Percentiles rank a stretch among this genome's conserved stretches.
Evolutionary conservation across 106 monocot genomes (phyloP).

Genomic region (Triglochin maritima): DNA sequence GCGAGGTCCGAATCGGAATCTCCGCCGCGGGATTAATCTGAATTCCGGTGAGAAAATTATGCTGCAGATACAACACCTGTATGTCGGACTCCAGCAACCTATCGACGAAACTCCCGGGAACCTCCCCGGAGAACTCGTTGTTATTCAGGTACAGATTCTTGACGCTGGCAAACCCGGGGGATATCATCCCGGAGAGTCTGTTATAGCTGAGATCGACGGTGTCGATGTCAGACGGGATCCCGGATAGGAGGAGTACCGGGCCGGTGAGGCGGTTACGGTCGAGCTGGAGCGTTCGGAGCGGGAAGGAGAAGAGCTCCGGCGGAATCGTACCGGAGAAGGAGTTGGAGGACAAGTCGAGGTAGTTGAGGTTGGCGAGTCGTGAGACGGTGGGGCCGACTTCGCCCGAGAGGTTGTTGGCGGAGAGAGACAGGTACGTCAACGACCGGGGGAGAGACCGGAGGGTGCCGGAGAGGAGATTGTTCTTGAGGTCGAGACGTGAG

Average conservation of each 20-base stretch:
- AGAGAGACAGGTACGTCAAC: conserved; percentile 34
- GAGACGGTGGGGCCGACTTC: conserved; percentile 5
- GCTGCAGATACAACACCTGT: conserved; percentile 63
- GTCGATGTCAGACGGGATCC: conserved; percentile 11
- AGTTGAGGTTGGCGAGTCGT: conserved; percentile 13
- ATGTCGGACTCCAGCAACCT: conserved; percentile 32
- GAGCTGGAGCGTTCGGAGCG: conserved; percentile 24
- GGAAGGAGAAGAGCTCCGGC: conserved; percentile 28
- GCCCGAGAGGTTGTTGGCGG: conserved; percentile 36
- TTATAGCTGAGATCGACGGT: conserved; percentile 75
- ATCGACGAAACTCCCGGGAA: conserved; percentile 40
- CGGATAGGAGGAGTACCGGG: conserved; percentile 3
- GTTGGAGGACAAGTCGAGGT: conserved; percentile 44
- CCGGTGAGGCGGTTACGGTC: conserved; percentile 42
- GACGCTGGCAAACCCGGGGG: conserved; percentile 36
- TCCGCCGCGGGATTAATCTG: conserved; percentile 8
- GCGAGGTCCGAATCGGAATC: conserved; percentile 31
- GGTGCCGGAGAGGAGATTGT: conserved; percentile 40
- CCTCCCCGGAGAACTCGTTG: conserved; percentile 51
- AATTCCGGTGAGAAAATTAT: conserved; percentile 58
- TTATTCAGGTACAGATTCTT: conserved; percentile 55
- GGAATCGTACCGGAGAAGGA: conserved; percentile 30
- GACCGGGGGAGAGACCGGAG: conserved; percentile 18
- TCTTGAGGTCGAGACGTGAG: conserved; percentile 43
- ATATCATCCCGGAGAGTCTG: conserved; percentile 36